A percentile compares a stretch with the other conserved stretches of the same genome.
Conservation (phyloP, 225 moss, liverwort and hornwort genomes). For the Marchantia polymorpha region DNA sequence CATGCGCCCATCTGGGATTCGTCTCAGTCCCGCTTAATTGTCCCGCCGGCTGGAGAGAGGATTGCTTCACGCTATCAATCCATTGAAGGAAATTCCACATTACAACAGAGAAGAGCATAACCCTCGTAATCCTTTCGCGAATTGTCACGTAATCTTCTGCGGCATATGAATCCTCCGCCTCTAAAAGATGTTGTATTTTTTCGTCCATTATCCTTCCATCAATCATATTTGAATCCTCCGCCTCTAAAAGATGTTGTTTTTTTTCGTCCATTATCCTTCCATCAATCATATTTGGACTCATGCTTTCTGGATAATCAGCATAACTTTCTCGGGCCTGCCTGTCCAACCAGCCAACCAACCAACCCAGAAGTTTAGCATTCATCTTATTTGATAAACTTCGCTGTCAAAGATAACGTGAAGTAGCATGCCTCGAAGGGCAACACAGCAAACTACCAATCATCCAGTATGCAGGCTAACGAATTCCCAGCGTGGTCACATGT, state of each 20-base stretch:
- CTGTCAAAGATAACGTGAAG: too few relatives aligned
- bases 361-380: too few relatives aligned
- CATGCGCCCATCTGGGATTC: conserved; percentile 36
- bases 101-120: background rate
- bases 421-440: too few relatives aligned
- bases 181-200: conserved; percentile 14
- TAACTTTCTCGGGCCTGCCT: too few relatives aligned
- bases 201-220: background rate
- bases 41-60: background rate
- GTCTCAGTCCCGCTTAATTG: background rate
- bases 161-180: background rate
- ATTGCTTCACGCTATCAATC: background rate
- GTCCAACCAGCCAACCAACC: too few relatives aligned
- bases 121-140: conserved; percentile 12
- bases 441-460: too few relatives aligned
- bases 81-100: background rate
- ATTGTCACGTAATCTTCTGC: background rate
- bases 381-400: too few relatives aligned
- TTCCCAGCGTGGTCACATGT: too few relatives aligned
- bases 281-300: background rate
- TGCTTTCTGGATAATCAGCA: too few relatives aligned
- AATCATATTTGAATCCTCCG: background rate
- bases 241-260: conserved; percentile 7
- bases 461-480: too few relatives aligned
- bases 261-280: conserved; percentile 9